These are phyloP conservation scores for Fusarium sp. DNA, from an alignment of 2,329 filamentous ascomycete genomes.

Conservation along the genomic window DNA sequence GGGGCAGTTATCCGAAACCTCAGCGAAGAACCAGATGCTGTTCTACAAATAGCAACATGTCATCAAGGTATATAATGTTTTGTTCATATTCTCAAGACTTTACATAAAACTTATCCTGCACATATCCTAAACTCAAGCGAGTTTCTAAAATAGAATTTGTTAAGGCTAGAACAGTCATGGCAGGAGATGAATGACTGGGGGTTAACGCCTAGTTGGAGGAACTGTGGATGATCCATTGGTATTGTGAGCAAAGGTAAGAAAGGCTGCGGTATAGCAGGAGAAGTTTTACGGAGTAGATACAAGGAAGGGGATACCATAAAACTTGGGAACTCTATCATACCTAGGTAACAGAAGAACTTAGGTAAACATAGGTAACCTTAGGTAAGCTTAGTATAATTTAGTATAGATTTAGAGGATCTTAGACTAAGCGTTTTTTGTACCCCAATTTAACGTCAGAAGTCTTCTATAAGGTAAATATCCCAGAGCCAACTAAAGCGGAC, in stretches of 20 bases:
- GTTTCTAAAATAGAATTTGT: not conserved
- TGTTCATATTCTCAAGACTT: not conserved
- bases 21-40: not conserved
- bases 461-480: not conserved
- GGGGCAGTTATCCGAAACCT: not conserved
- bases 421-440: too few relatives aligned
- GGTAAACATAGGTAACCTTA: too few relatives aligned
- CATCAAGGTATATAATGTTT: not conserved
- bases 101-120: not conserved
- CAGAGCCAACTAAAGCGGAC: not conserved
- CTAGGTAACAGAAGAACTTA: too few relatives aligned
- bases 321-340: too few relatives aligned
- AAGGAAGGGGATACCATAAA: too few relatives aligned
- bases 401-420: too few relatives aligned
- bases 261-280: not conserved
- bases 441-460: too few relatives aligned
- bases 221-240: not conserved
- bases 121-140: not conserved
- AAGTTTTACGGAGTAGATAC: too few relatives aligned
- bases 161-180: not conserved
- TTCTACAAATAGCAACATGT: not conserved
- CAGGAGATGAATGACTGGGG: not conserved
- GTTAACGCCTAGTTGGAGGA: not conserved
- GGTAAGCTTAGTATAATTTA: too few relatives aligned
- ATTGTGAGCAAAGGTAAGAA: not conserved